Evolutionary conservation across 2,329 filamentous ascomycete species (phyloP).

Genomic region (Nothophaeocryptopus gaeumannii): DNA sequence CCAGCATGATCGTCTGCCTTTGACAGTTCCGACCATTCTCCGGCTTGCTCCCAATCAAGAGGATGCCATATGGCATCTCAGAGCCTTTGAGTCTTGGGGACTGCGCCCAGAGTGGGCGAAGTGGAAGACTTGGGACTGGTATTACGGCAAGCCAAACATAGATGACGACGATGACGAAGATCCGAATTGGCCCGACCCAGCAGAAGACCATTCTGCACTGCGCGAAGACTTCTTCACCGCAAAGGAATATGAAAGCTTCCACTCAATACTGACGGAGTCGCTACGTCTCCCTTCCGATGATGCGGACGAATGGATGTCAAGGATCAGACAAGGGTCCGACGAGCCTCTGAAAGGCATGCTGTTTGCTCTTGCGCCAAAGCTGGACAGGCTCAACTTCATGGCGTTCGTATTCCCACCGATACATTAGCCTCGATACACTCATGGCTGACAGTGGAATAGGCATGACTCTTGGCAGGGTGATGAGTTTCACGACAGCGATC

Average conservation of each 20-base stretch:
- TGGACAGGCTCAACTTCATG: constrained; percentile 19
- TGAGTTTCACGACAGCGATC: constrained; percentile 1
- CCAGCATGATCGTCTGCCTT: constrained; percentile 7
- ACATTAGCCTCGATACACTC: too few species aligned
- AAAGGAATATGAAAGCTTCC: constrained; percentile 6
- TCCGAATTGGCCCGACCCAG: constrained; percentile 2
- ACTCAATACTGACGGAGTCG: constrained; percentile 5
- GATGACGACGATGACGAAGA: neutral
- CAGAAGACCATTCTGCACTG: constrained; percentile 2
- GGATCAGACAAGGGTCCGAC: constrained; percentile 13
- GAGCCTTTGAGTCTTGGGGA: constrained; percentile 15
- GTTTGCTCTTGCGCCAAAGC: constrained; percentile 10
- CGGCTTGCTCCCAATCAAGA: constrained; percentile 1
- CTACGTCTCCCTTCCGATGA: constrained; percentile 6
- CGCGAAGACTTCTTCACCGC: constrained; percentile 7
- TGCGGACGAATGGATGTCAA: constrained; percentile 6
- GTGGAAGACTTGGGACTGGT: constrained; percentile 7
- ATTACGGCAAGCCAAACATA: neutral
- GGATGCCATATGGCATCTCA: constrained; percentile 16
- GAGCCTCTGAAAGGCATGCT: constrained; percentile 20
- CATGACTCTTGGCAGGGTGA: constrained; percentile 1
- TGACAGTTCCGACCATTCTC: constrained; percentile 3
- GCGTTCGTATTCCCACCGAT: neutral
- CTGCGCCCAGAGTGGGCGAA: constrained; percentile 9
- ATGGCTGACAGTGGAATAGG: neutral